These are phyloP conservation scores for Arctium lappa DNA, from an alignment of 129 eudicot genomes.

Conservation along the genomic window DNA sequence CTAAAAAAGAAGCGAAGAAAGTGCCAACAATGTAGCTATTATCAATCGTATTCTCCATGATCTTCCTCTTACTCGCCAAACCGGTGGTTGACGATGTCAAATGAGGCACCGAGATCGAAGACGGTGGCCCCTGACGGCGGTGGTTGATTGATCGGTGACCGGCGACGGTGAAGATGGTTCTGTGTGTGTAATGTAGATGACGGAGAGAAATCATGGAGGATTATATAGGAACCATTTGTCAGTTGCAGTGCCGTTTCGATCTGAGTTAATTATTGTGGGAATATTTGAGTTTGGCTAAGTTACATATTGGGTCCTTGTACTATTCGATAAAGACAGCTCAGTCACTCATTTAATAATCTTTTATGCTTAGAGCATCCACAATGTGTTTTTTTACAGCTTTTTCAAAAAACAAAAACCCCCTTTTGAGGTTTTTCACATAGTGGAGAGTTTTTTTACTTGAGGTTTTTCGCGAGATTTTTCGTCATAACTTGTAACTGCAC, in stretches of 20 bases:
- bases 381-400: no score
- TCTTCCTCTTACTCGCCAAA: constrained; percentile 3
- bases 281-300: not conserved
- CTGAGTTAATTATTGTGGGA: constrained; percentile 3
- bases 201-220: constrained; percentile 12
- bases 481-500: no score
- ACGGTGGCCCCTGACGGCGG: not conserved
- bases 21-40: constrained; percentile 41
- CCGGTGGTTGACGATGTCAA: not conserved
- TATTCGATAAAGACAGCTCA: not conserved
- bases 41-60: constrained; percentile 27
- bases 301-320: not conserved
- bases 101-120: not conserved
- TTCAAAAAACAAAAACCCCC: no score
- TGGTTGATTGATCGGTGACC: constrained; percentile 4
- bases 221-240: constrained; percentile 26
- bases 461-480: no score
- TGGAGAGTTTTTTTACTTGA: no score
- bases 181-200: constrained; percentile 12
- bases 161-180: constrained; percentile 1
- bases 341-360: not conserved
- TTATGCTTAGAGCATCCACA: not conserved
- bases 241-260: not conserved
- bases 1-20: constrained; percentile 39
- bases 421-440: no score